A percentile compares a stretch with the other conserved stretches of the same genome.
These are phyloP conservation scores for Lumnitzera racemosa DNA, from an alignment of 345 rosid genomes.

Conservation along the genomic window DNA sequence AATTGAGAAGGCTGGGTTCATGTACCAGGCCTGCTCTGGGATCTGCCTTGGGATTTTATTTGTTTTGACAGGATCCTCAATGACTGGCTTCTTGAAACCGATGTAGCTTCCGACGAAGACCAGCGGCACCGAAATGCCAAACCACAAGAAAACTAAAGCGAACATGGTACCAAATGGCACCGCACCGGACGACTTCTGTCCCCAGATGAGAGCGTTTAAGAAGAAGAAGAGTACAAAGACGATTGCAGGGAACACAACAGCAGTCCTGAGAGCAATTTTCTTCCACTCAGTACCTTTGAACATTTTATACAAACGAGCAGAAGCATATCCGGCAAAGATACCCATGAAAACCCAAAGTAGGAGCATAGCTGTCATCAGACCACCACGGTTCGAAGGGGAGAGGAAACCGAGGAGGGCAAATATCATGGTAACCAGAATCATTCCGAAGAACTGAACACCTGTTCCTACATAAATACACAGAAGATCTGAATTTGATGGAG, in stretches of 20 bases:
- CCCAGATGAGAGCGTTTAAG: constrained; percentile 32
- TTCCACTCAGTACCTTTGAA: constrained; percentile 30
- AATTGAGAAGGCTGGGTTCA: constrained; percentile 24
- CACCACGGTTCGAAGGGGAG: constrained; percentile 33
- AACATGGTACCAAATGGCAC: constrained; percentile 35
- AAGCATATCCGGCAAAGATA: constrained; percentile 27
- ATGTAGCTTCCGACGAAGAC: not conserved
- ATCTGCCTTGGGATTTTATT: constrained; percentile 8
- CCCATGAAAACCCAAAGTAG: constrained; percentile 29
- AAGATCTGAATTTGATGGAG: constrained; percentile 22
- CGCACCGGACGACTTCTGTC: constrained; percentile 32
- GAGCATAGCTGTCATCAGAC: constrained; percentile 33
- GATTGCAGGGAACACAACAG: constrained; percentile 29
- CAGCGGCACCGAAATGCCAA: constrained; percentile 15
- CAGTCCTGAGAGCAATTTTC: constrained; percentile 27
- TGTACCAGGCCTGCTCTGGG: constrained; percentile 31
- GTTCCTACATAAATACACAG: constrained; percentile 26
- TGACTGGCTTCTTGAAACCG: not conserved
- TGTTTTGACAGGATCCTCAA: not conserved
- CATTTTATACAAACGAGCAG: constrained; percentile 27
- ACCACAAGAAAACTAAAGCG: constrained; percentile 30
- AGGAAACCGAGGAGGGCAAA: constrained; percentile 29
- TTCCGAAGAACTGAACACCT: constrained; percentile 29
- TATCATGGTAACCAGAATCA: constrained; percentile 32
- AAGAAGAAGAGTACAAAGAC: constrained; percentile 28